phyloP scores from a whole-genome alignment of 106 monocot genomes.

The Iris macrosiphon region DNA sequence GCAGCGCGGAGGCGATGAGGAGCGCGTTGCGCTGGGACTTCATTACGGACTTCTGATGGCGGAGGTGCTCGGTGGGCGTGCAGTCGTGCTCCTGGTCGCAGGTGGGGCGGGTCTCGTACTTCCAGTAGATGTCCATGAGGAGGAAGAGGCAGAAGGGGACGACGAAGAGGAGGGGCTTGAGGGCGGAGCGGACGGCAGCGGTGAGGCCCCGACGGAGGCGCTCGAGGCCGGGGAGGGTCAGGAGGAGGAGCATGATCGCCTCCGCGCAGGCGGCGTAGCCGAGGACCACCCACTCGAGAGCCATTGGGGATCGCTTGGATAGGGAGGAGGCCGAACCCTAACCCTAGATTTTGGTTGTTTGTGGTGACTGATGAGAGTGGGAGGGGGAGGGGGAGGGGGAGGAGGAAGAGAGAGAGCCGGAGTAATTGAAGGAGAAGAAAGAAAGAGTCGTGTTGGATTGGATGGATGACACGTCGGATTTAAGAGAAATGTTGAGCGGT shows the following conservation, averaged over 20 bases:
- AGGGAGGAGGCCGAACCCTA: background rate
- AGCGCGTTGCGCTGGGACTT: slow-evolving; percentile 73
- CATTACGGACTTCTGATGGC: slow-evolving; percentile 56
- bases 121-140: slow-evolving; percentile 72
- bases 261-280: slow-evolving; percentile 68
- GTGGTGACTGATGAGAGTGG: too few relatives aligned
- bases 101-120: slow-evolving; percentile 58
- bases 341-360: background rate
- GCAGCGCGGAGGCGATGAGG: slow-evolving; percentile 50
- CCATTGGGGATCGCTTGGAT: slow-evolving; percentile 25
- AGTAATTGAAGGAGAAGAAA: too few relatives aligned
- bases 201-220: slow-evolving; percentile 47
- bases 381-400: too few relatives aligned
- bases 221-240: slow-evolving; percentile 58
- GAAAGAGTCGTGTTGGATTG: too few relatives aligned
- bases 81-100: slow-evolving; percentile 52
- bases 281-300: slow-evolving; percentile 74
- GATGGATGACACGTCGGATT: too few relatives aligned
- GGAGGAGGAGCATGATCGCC: slow-evolving; percentile 65
- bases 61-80: slow-evolving; percentile 57
- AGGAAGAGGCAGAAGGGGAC: slow-evolving; percentile 74
- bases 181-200: slow-evolving; percentile 35
- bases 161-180: slow-evolving; percentile 60
- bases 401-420: too few relatives aligned
- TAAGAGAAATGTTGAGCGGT: too few relatives aligned